These are phyloP conservation scores for Plasmodium fragile DNA, from an alignment of 169 alveolate species.

Conservation along the genomic window DNA sequence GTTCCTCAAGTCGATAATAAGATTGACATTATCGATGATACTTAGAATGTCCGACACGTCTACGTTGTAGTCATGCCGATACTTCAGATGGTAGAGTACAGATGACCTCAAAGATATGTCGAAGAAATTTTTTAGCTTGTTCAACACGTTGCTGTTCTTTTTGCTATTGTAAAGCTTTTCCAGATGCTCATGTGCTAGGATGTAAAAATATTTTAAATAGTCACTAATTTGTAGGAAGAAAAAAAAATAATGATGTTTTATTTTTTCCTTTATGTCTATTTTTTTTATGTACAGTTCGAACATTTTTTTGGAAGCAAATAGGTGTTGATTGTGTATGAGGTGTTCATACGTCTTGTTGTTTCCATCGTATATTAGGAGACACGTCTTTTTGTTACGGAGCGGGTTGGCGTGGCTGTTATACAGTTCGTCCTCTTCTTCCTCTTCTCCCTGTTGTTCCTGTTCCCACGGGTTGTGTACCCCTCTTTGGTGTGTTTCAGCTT, in stretches of 20 bases:
- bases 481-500: not conserved
- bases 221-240: slow-evolving; percentile 75
- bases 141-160: slow-evolving; percentile 28
- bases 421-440: not conserved
- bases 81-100: slow-evolving; percentile 48
- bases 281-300: slow-evolving; percentile 65
- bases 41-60: slow-evolving; percentile 51
- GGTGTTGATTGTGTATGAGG: slow-evolving; percentile 70
- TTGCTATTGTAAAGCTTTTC: slow-evolving; percentile 53
- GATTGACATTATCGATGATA: slow-evolving; percentile 55
- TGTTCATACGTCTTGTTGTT: slow-evolving; percentile 50
- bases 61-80: slow-evolving; percentile 42
- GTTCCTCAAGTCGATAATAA: slow-evolving; percentile 38
- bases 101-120: slow-evolving; percentile 72
- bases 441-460: not conserved
- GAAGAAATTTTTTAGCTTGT: slow-evolving; percentile 51
- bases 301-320: slow-evolving; percentile 76
- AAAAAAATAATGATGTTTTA: slow-evolving; percentile 62
- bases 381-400: not conserved
- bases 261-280: slow-evolving; percentile 65
- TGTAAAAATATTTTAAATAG: slow-evolving; percentile 69
- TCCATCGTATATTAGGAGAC: slow-evolving; percentile 34
- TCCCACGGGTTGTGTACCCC: not conserved
- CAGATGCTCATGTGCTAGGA: slow-evolving; percentile 52
- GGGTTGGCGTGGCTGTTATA: not conserved